phyloP scores from a whole-genome alignment of 495 filamentous ascomycete genomes.

The Podospora appendiculata region DNA sequence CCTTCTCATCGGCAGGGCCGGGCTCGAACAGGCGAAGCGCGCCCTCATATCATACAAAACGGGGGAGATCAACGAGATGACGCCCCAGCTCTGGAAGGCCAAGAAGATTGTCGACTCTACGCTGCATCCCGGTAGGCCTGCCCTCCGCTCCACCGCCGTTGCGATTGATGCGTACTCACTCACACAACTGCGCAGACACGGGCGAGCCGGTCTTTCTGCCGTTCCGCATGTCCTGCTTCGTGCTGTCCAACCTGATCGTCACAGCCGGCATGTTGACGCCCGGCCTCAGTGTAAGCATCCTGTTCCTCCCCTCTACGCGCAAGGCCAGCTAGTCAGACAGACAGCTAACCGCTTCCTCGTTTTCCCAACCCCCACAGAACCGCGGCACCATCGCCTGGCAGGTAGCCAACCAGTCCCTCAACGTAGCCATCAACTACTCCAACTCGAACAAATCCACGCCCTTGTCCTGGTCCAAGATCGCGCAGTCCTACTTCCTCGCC shows the following conservation, averaged over 20 bases:
- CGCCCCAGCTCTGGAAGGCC: constrained; percentile 82
- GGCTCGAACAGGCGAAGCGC: constrained; percentile 75
- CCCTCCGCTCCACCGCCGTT: background rate
- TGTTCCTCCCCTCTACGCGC: background rate
- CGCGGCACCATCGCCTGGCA: constrained; percentile 91
- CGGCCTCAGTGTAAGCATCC: constrained; percentile 51
- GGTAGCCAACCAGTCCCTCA: constrained; percentile 92
- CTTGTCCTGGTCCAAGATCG: constrained; percentile 68
- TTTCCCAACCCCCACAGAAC: constrained; percentile 43
- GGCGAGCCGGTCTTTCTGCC: constrained; percentile 86
- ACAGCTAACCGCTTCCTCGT: background rate
- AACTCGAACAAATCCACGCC: constrained; percentile 97
- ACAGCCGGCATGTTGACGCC: constrained; percentile 98
- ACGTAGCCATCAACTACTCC: constrained; percentile 93
- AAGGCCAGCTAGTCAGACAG: too few species aligned
- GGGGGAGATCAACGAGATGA: constrained; percentile 70
- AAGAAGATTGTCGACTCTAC: constrained; percentile 98
- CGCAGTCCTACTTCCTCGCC: constrained; percentile 84
- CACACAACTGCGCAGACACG: constrained; percentile 55
- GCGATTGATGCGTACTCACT: background rate
- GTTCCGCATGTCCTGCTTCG: constrained; percentile 95
- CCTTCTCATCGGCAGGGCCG: constrained; percentile 63
- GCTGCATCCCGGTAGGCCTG: constrained; percentile 68
- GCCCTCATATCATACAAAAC: constrained; percentile 75
- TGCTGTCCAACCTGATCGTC: constrained; percentile 86